Evolutionary conservation across 2,329 filamentous ascomycete species (phyloP), one percentile per base, ranked within the genome.

Genomic region (Akanthomyces lecanii): DNA sequence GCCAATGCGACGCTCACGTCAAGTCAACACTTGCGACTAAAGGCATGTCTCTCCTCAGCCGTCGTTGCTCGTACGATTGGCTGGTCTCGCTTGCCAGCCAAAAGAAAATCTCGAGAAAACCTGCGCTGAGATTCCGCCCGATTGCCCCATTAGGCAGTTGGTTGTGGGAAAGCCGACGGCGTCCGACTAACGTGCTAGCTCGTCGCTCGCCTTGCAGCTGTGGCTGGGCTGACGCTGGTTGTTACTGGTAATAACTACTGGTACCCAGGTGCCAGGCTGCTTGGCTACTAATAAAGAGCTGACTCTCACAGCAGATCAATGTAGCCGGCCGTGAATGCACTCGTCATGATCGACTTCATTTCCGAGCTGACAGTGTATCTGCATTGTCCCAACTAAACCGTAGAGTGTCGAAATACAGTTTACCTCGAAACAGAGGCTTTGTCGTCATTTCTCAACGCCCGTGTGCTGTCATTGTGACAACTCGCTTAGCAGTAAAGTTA

Each of bases 121-220:
- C n/a, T n/a, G 30, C 33, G 21, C 21, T 48, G 28, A n/a, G 21
- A 21, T 30, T 47, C 40, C 23, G 11, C 36, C 16, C 40, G 5
- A 30, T 28, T 54, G 40, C 50, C 50, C 21, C 14, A 36, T 54
- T 61, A 54, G 59, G 59, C 59, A 48, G 42, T 55, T 48, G 40
- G n/a, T 30, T 12, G 16, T 36, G 25, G 47, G 4, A 52, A 52
- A 14, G 4, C 6, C 16, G 18, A 52, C 36, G 57, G 57, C 57
- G 57, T 44, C 47, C 36, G 42, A 14, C 55, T 48, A 50, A 30
- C 5, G 4, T 28, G 48, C n/a, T 33, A 45, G 23, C 44, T 58
- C 21, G 25, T 40, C 7, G 38, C 10, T 40, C 38, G 38, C 28
- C 28, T 30, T 30, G 28, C 21, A 21, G 21, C 28, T 30, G 28